Percentiles rank a stretch among this genome's conserved stretches.
phyloP scores from a whole-genome alignment of 2,329 filamentous ascomycete species.

The Xylariales sp. region DNA sequence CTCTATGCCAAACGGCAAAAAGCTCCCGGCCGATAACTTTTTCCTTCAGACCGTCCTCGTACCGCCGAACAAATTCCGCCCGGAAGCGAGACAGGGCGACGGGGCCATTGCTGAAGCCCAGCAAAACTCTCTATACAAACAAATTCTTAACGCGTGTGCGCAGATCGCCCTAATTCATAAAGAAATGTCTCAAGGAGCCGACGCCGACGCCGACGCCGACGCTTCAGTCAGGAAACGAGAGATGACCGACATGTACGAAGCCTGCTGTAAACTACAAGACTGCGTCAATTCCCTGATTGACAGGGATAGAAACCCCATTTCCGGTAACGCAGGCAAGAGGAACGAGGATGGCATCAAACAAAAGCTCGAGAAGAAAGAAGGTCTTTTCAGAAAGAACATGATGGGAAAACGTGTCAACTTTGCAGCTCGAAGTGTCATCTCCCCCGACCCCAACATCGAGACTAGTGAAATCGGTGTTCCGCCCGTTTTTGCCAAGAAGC shows the following conservation, averaged over 20 bases:
- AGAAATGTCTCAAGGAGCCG: slow-evolving; percentile 65
- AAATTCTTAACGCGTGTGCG: slow-evolving; percentile 80
- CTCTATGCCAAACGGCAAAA: slow-evolving; percentile 72
- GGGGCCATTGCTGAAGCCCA: slow-evolving; percentile 87
- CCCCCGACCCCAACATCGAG: slow-evolving; percentile 97
- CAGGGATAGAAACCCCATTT: slow-evolving; percentile 83
- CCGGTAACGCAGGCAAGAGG: slow-evolving; percentile 79
- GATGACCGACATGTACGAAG: slow-evolving; percentile 81
- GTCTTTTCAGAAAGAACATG: slow-evolving; percentile 98
- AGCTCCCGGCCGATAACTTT: slow-evolving; percentile 88
- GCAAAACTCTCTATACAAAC: slow-evolving; percentile 88
- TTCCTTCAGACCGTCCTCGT: slow-evolving; percentile 89
- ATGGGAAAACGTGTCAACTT: slow-evolving; percentile 99
- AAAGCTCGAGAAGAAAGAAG: slow-evolving; percentile 97
- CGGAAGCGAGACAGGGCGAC: slow-evolving; percentile 83
- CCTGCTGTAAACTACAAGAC: slow-evolving; percentile 87
- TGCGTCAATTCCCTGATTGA: slow-evolving; percentile 94
- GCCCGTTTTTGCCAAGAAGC: slow-evolving; percentile 94
- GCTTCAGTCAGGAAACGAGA: slow-evolving; percentile 61
- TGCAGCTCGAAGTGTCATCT: slow-evolving; percentile 96
- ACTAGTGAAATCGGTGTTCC: slow-evolving; percentile 99
- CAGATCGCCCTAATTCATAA: slow-evolving; percentile 79
- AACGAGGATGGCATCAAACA: slow-evolving; percentile 97
- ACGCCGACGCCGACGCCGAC: slow-evolving; percentile 48
- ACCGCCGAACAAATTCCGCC: slow-evolving; percentile 90